These are phyloP conservation scores for Boletus pseudopeckii DNA, from an alignment of 768 basidiomycete genomes.

Conservation along the genomic window DNA sequence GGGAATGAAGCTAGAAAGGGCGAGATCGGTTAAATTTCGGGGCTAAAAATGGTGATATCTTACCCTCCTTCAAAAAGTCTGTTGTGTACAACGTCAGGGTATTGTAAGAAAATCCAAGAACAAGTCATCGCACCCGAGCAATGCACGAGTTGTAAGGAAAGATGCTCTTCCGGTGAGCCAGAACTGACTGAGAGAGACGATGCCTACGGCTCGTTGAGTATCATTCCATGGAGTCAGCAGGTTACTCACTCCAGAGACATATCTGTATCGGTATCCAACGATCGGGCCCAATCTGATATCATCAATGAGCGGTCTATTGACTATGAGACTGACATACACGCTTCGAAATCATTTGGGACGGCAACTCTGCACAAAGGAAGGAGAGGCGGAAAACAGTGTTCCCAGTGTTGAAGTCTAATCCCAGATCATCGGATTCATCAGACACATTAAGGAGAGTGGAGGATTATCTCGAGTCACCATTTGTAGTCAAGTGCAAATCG, in stretches of 20 bases:
- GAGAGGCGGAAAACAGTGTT: constrained; percentile 51
- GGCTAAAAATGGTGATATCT: background rate
- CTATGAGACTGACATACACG: constrained; percentile 32
- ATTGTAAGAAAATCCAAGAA: background rate
- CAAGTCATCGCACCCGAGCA: constrained; percentile 38
- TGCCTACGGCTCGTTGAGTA: constrained; percentile 14
- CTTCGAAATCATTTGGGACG: constrained; percentile 62
- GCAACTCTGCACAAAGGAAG: constrained; percentile 55
- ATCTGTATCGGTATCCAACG: constrained; percentile 62
- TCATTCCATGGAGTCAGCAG: background rate
- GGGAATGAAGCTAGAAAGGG: constrained; percentile 45
- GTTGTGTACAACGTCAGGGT: background rate
- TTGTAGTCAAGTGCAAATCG: constrained; percentile 51
- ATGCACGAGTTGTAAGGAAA: constrained; percentile 47
- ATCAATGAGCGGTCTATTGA: background rate
- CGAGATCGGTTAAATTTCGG: background rate
- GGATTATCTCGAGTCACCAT: constrained; percentile 29
- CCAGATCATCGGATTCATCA: too few relatives aligned
- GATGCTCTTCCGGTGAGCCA: constrained; percentile 51
- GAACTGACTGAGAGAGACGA: constrained; percentile 52
- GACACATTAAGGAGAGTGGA: background rate
- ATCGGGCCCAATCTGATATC: constrained; percentile 51
- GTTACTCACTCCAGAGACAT: constrained; percentile 43
- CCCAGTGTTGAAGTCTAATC: constrained; percentile 51
- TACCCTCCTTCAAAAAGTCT: constrained; percentile 48